Percentiles rank a stretch among this genome's conserved stretches.
Evolutionary conservation across 768 basidiomycete species (phyloP).

Genomic region (Xanthoconium stramineum): DNA sequence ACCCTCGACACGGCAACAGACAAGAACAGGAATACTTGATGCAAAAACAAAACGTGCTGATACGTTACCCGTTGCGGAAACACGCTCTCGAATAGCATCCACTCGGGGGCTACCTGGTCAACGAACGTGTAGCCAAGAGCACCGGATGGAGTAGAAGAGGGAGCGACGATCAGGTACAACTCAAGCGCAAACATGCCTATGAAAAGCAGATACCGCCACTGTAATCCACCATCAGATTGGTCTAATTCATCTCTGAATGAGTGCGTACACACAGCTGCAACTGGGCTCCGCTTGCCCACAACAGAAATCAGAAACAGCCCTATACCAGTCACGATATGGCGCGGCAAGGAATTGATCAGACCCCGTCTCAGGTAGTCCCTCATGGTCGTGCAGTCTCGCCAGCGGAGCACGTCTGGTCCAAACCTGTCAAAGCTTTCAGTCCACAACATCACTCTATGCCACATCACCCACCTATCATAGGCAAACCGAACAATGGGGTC

Average conservation of each 20-base stretch:
- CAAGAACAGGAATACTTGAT: constrained; percentile 71
- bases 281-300: constrained; percentile 54
- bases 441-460: not conserved
- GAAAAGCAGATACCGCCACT: constrained; percentile 85
- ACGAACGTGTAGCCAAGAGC: constrained; percentile 23
- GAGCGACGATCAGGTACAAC: constrained; percentile 60
- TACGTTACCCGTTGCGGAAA: constrained; percentile 69
- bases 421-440: constrained; percentile 46
- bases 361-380: constrained; percentile 70
- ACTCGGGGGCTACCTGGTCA: constrained; percentile 11
- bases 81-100: constrained; percentile 35
- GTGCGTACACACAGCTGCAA: constrained; percentile 59
- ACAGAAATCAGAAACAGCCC: constrained; percentile 61
- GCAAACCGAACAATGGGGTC: constrained; percentile 78
- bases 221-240: constrained; percentile 13
- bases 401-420: constrained; percentile 66
- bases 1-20: constrained; percentile 71
- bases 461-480: constrained; percentile 66
- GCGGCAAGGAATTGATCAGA: constrained; percentile 56
- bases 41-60: constrained; percentile 76
- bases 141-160: constrained; percentile 14
- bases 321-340: constrained; percentile 60
- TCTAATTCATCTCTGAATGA: constrained; percentile 4
- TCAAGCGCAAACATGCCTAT: constrained; percentile 59
- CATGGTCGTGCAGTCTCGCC: constrained; percentile 65